phyloP scores from a whole-genome alignment of 495 filamentous ascomycete genomes.

The Elasticomyces elasticus region DNA sequence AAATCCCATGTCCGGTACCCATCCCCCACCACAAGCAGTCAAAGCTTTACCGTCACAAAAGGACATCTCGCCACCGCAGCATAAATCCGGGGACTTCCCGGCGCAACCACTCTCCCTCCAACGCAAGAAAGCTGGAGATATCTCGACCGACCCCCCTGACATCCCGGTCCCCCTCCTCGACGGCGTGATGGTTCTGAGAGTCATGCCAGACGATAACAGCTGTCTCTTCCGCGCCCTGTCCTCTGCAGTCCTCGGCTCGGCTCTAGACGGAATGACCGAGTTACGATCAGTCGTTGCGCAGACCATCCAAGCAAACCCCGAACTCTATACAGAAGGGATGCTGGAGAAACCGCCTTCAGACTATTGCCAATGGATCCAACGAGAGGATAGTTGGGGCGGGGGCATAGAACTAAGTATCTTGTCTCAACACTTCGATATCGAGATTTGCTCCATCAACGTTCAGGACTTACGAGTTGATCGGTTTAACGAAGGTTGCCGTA shows the following conservation, averaged over 20 bases:
- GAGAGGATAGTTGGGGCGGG: slow-evolving; percentile 79
- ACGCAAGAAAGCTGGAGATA: slow-evolving; percentile 31
- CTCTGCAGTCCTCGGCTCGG: slow-evolving; percentile 57
- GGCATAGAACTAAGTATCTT: slow-evolving; percentile 82
- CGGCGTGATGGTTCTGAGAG: slow-evolving; percentile 66
- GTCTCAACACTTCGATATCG: slow-evolving; percentile 72
- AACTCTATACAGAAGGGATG: slow-evolving; percentile 62
- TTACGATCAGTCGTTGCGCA: slow-evolving; percentile 75
- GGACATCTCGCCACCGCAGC: slow-evolving; percentile 9
- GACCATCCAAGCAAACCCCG: slow-evolving; percentile 61
- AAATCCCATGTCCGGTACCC: slow-evolving; percentile 15
- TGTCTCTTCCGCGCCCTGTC: slow-evolving; percentile 89
- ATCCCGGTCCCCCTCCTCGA: slow-evolving; percentile 50
- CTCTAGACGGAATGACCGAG: slow-evolving; percentile 61
- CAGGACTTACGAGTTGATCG: slow-evolving; percentile 56
- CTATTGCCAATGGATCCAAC: slow-evolving; percentile 80
- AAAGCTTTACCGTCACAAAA: slow-evolving; percentile 18
- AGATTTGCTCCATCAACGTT: slow-evolving; percentile 80
- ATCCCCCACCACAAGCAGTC: slow-evolving; percentile 8
- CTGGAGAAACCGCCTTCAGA: slow-evolving; percentile 58
- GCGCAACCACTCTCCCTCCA: slow-evolving; percentile 23
- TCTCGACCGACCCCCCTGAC: slow-evolving; percentile 55
- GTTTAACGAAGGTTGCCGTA: slow-evolving; percentile 67
- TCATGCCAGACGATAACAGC: slow-evolving; percentile 96
- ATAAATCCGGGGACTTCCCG: slow-evolving; percentile 17